Evolutionary conservation across 441 rosid genomes (phyloP).

Genomic region (Biscutella laevigata): DNA sequence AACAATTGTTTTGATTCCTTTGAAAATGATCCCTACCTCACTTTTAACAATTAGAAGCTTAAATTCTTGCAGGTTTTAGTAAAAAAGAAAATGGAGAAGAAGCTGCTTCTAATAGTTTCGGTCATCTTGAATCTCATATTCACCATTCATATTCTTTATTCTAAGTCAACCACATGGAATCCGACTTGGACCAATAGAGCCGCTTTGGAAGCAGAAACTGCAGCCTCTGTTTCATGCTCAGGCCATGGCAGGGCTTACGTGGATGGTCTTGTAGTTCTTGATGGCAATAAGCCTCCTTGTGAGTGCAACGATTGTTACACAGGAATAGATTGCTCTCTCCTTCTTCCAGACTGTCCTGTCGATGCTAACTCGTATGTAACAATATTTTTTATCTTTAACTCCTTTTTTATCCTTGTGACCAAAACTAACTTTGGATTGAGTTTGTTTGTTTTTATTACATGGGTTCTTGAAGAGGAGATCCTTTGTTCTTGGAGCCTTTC

Average conservation of each 20-base stretch:
- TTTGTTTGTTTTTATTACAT: neutral
- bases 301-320: slow-evolving; percentile 32
- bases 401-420: neutral
- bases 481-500: slow-evolving; percentile 62
- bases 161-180: slow-evolving; percentile 7
- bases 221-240: slow-evolving; percentile 36
- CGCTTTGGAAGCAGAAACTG: slow-evolving; percentile 38
- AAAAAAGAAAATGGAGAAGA: slow-evolving; percentile 4
- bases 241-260: slow-evolving; percentile 52
- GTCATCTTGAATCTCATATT: slow-evolving; percentile 30
- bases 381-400: neutral
- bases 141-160: slow-evolving; percentile 8
- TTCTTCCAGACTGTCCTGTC: slow-evolving; percentile 28
- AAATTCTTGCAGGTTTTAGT: neutral
- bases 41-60: neutral
- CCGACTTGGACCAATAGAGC: slow-evolving; percentile 40
- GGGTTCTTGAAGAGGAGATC: slow-evolving; percentile 49
- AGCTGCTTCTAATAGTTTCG: slow-evolving; percentile 22
- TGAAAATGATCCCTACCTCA: neutral
- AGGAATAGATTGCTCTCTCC: slow-evolving; percentile 29
- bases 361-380: slow-evolving; percentile 36
- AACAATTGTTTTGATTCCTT: too few species aligned
- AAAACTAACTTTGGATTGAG: neutral
- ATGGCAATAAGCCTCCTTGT: slow-evolving; percentile 29
- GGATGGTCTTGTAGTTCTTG: slow-evolving; percentile 29